These are phyloP conservation scores for Jaenimonas drosophilae DNA, from an alignment of 208 protist species.

Conservation along the genomic window DNA sequence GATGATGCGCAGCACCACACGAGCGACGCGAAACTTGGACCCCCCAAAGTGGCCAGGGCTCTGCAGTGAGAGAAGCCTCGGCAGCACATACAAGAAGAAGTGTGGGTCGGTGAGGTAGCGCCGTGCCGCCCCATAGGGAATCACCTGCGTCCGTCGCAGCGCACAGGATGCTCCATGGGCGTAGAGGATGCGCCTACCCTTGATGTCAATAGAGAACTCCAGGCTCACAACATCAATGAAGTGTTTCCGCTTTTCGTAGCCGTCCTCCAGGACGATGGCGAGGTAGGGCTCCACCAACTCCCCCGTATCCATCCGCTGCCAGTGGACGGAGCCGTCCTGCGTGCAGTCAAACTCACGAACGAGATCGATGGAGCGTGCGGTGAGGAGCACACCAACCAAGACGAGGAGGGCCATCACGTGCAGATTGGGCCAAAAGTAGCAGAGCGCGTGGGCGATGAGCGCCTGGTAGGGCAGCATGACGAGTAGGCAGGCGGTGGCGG, in stretches of 20 bases:
- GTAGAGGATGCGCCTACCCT: slow-evolving; percentile 40
- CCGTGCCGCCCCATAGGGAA: slow-evolving; percentile 27
- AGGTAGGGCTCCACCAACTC: slow-evolving; percentile 34
- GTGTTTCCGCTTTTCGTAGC: slow-evolving; percentile 37
- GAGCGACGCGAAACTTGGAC: slow-evolving; percentile 32
- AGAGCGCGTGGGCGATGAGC: slow-evolving; percentile 39
- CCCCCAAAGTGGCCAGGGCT: slow-evolving; percentile 52
- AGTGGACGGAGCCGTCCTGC: slow-evolving; percentile 52
- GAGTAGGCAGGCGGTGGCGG: slow-evolving; percentile 23
- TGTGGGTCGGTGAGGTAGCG: slow-evolving; percentile 23
- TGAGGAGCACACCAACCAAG: slow-evolving; percentile 36
- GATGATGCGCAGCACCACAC: slow-evolving; percentile 41
- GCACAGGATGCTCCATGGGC: slow-evolving; percentile 14
- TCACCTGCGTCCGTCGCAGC: slow-evolving; percentile 26
- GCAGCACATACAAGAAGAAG: slow-evolving; percentile 64
- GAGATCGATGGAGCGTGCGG: slow-evolving; percentile 51
- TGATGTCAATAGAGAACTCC: slow-evolving; percentile 55
- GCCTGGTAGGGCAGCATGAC: slow-evolving; percentile 40
- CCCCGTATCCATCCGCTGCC: slow-evolving; percentile 13
- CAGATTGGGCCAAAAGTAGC: slow-evolving; percentile 46
- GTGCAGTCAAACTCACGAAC: slow-evolving; percentile 69
- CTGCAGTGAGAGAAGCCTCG: slow-evolving; percentile 56
- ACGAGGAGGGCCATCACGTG: slow-evolving; percentile 34
- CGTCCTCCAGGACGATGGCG: slow-evolving; percentile 59
- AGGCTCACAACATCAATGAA: slow-evolving; percentile 38